Percentiles rank a stretch among this genome's conserved stretches.
Conservation (phyloP, 495 filamentous ascomycete genomes). For the Cudoniella acicularis region DNA sequence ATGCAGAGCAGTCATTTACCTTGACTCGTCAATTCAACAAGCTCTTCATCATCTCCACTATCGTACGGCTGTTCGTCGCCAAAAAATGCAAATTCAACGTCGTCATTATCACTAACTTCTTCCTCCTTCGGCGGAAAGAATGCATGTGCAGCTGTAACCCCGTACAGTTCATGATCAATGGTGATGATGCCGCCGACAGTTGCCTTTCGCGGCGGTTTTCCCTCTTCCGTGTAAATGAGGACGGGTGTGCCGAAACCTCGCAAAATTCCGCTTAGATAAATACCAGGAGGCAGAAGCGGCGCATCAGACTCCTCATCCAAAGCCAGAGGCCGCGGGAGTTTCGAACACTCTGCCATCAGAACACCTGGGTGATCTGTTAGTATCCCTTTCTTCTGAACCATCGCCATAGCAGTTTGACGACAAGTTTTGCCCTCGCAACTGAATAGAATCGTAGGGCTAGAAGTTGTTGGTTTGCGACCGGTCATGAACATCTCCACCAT, state of each 20-base stretch:
- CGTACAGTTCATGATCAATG: background rate
- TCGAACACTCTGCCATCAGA: background rate
- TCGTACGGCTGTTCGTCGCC: background rate
- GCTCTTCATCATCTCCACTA: background rate
- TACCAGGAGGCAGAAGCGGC: background rate
- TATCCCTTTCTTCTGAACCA: background rate
- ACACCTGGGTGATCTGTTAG: background rate
- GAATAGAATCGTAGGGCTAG: slow-evolving; percentile 1
- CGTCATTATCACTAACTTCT: background rate
- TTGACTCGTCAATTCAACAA: background rate
- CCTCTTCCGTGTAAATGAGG: background rate
- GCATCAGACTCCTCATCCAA: background rate
- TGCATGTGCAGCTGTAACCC: slow-evolving; percentile 1
- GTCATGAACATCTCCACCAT: slow-evolving; percentile 3
- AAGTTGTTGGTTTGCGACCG: background rate
- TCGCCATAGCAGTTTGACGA: background rate
- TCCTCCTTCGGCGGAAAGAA: slow-evolving; percentile 1
- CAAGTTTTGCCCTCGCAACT: slow-evolving; percentile 1
- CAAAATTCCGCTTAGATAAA: background rate
- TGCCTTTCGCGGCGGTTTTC: background rate
- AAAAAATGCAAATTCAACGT: background rate
- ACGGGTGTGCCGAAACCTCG: background rate
- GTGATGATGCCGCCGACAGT: background rate
- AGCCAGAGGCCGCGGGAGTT: background rate
- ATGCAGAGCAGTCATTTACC: background rate